Evolutionary conservation across 352 stramenopile genomes (phyloP), one percentile per base, ranked within the genome.

Genomic region (Globisporangium orthogonon): DNA sequence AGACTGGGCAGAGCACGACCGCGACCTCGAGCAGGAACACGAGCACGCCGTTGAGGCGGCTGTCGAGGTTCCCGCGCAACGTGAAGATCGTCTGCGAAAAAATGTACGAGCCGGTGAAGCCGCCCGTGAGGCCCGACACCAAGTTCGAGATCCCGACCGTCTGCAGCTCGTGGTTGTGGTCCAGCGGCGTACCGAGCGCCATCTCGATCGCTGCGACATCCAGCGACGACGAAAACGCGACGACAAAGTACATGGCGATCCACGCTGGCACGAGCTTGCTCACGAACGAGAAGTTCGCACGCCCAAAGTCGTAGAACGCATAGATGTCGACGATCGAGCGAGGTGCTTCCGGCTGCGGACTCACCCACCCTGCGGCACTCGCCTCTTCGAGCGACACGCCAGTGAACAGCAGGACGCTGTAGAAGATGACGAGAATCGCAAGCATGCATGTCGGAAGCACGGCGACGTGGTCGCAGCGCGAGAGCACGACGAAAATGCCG

Each of bases 61-160:
- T 88, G 37, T 94, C 72, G 44, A 94, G 72, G 28, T 87, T 82
- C 33, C 82, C 78, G 18, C 84, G 84, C 63, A 94, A 69, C 41
- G 86, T 91, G 65, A 95, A 94, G 54, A 95, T 94, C 41, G 95
- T 99, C 78, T 99, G 97, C 29, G 87, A 98, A 70, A 99, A 99
- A 64, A 99, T 99, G 72, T 99, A 99, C 29, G 84, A 98, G 6
- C 97, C 97, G 5, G 97, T 99, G 67, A 98, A 99, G 43, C 97
- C 97, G 18, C 97, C 96, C 0, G 86, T 89, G 40, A 98, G 51
- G 5, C 97, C 97, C 30, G 89, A 98, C 14, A 99, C 65, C 17
- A 99, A 72, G 74, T 99, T 99, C 47, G 87, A 98, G 29, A 98
- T 75, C 1, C 97, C 97, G 7, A 99, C 96, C 31, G 91, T 98